Evolutionary conservation across 2,329 filamentous ascomycete genomes (phyloP), one percentile per base, ranked within the genome.

Genomic region (Arthrobotrys sinensis): DNA sequence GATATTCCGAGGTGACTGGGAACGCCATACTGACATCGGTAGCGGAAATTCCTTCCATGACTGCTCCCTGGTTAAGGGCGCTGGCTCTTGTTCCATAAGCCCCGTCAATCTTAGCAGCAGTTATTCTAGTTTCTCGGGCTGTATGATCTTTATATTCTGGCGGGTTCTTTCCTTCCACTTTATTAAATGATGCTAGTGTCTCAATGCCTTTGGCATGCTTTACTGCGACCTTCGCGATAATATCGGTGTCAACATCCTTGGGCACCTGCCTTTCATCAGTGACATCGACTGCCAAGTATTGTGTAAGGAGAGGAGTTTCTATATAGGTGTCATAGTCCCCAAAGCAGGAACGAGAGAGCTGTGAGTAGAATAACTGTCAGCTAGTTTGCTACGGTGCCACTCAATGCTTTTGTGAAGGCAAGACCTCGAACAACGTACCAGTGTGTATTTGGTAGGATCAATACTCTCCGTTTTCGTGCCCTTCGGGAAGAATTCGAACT

Each of bases 271-370:
- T 48, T 8, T 16, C 12, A 1, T 48, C 19, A 24, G 60, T 64
- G 40, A 64, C n/a, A 7, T 48, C 32, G 0, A 1, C 0, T 5
- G n/a, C n/a, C 7, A 64, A 14, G 16, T 64, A 64, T 14, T 48
- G 16, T 11, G 4, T 14, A 12, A 64, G 43, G 34, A 14, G 1
- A 0, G 1, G 6, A 4, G 32, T 64, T n/a, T 46, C n/a, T 8
- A 64, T 50, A n/a, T 64, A 64, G 7, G 60, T 64, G 21, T 64
- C 40, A 21, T 48, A 64, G 19, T 64, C 60, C 12, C 60, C 60
- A 19, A 64, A 64, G 32, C 60, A 64, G 2, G 60, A 64, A 11
- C 43, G 40, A 19, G 60, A 64, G 11, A 64, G 19, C 60, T 64
- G 10, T 43, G 14, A 1, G 2, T 6, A 36, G 0, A 4, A 12